phyloP scores from a whole-genome alignment of 1,284 basidiomycete genomes.

The Cystobasidiaceae sp. region DNA sequence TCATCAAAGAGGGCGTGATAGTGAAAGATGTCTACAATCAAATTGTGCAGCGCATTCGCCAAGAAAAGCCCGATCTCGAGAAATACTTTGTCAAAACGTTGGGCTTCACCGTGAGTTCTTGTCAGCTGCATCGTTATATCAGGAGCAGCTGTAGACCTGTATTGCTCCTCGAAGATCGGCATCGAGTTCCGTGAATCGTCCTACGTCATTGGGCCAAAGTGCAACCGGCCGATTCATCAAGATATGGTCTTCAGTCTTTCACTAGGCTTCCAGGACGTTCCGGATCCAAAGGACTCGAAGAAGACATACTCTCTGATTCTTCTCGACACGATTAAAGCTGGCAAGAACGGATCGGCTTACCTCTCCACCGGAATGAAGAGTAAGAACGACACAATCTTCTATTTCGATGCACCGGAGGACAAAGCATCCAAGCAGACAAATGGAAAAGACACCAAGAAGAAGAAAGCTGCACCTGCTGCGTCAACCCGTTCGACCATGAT shows the following conservation, averaged over 20 bases:
- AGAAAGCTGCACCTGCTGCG: constrained; percentile 27
- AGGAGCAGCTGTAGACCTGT: too few species aligned
- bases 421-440: constrained; percentile 58
- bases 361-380: constrained; percentile 79
- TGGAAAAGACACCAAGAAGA: constrained; percentile 49
- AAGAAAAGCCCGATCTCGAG: constrained; percentile 74
- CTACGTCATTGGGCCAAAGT: constrained; percentile 78
- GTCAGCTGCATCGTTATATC: neutral
- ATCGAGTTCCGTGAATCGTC: constrained; percentile 89
- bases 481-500: constrained; percentile 33
- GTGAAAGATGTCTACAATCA: constrained; percentile 75
- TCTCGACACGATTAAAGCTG: constrained; percentile 80
- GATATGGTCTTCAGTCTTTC: constrained; percentile 82
- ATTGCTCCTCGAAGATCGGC: constrained; percentile 64
- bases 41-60: constrained; percentile 65
- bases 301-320: constrained; percentile 87
- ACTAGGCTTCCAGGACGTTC: constrained; percentile 76
- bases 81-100: constrained; percentile 81
- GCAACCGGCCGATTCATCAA: constrained; percentile 61
- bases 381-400: constrained; percentile 82
- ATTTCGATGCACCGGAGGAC: constrained; percentile 53
- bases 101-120: constrained; percentile 62
- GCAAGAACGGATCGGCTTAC: constrained; percentile 61
- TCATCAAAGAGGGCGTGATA: constrained; percentile 73
- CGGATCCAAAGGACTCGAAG: constrained; percentile 60